Evolutionary conservation across 2,329 filamentous ascomycete genomes (phyloP).

Genomic region (Fusarium coicis): DNA sequence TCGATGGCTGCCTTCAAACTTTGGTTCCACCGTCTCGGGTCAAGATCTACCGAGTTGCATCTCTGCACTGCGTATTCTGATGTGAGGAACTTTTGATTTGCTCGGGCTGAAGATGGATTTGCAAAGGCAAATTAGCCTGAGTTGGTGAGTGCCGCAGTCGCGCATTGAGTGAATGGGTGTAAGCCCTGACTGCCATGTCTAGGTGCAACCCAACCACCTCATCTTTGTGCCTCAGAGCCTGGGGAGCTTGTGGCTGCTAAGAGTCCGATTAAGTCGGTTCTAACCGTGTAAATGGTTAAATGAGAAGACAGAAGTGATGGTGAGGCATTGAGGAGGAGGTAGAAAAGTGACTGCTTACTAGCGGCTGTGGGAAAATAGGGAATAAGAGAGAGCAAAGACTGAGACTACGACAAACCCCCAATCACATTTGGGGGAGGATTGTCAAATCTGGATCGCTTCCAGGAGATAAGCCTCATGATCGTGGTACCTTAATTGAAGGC

Average conservation of each 20-base stretch:
- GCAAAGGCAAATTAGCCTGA: conserved; percentile 24
- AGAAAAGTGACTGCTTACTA: neutral
- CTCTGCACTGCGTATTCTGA: neutral
- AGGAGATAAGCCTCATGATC: neutral
- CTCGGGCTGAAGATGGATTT: neutral
- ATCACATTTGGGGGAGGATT: neutral
- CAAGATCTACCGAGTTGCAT: conserved; percentile 17
- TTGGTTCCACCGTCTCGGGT: conserved; percentile 23
- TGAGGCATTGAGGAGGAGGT: neutral
- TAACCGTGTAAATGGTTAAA: neutral
- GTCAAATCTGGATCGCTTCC: neutral
- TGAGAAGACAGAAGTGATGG: neutral
- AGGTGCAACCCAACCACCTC: conserved; percentile 3
- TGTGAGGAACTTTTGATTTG: neutral
- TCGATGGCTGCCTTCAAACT: neutral
- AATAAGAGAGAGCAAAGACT: neutral
- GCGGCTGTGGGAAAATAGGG: neutral
- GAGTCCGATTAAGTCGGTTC: neutral
- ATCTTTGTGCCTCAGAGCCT: neutral
- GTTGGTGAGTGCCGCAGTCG: conserved; percentile 5
- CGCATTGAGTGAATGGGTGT: conserved; percentile 17
- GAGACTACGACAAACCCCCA: neutral
- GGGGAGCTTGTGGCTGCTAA: neutral
- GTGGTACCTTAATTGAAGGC: conserved; percentile 21
- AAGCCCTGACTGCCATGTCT: conserved; percentile 7